Evolutionary conservation across 352 stramenopile species (phyloP), one percentile per base, ranked within the genome.

Genomic region (Globisporangium irregulare): DNA sequence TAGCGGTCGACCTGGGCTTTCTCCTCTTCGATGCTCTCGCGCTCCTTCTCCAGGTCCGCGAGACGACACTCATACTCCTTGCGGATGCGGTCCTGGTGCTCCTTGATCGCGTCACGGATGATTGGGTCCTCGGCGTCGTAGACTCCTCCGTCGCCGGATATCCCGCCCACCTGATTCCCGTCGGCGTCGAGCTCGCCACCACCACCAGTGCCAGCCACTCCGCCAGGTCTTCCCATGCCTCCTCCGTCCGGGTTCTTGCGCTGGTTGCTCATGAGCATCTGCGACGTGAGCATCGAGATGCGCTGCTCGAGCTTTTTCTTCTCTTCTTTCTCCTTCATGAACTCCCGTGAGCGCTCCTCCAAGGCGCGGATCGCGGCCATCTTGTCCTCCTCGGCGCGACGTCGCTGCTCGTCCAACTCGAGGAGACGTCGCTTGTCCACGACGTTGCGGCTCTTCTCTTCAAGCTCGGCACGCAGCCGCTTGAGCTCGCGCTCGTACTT

Each of bases 401-500:
- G 79, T 1, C 94, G 77, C 62, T 97, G 91, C 61, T 97, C 92
- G 34, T 95, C 88, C 4, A 96, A 71, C 75, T 98, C 93, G 0
- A 98, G 71, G 9, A 98, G 68, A 4, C 95, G 79, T 0, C 95
- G 82, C 73, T 98, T 97, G 69, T 98, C 94, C 14, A 98, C 94
- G 4, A 98, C 90, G 67, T 97, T 98, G 3, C 91, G 82, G n/a
- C 78, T 95, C 22, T 95, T 91, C 66, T 98, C 91, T 58, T 98
- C 92, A 0, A 98, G 76, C 72, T 98, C 94, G 1, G 93, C 86
- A 8, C 95, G 83, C 4, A 98, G 76, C 10, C 93, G 87, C 63
- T 97, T 97, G 7, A 98, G 78, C 68, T 98, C 95, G n/a, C 90
- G 86, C 73, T 98, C 95, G 74, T 98, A 98, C 68, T 98, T 98